Conservation (phyloP, 1,139 yeast species). For the Eremothecium coryli region DNA sequence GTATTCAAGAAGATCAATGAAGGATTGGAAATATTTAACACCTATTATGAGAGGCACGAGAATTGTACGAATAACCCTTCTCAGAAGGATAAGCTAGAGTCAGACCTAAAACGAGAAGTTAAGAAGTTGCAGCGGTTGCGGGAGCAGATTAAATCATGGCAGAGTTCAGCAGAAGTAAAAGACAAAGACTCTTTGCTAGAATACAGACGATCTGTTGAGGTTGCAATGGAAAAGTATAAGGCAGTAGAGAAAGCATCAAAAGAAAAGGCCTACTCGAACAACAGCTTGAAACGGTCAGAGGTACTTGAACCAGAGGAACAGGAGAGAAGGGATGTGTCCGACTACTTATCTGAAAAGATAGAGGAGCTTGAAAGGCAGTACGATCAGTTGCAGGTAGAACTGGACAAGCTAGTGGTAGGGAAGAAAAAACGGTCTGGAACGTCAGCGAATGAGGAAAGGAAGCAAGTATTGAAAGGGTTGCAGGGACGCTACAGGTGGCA, state of each 20-base stretch:
- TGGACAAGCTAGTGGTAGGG: conserved; percentile 36
- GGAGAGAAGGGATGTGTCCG: conserved; percentile 49
- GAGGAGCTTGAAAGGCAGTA: conserved; percentile 58
- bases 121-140: conserved; percentile 64
- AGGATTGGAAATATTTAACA: conserved; percentile 62
- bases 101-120: conserved; percentile 64
- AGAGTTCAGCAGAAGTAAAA: conserved; percentile 60
- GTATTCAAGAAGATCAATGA: conserved; percentile 71
- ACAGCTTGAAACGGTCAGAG: conserved; percentile 42
- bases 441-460: conserved; percentile 47
- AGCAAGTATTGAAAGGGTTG: conserved; percentile 37
- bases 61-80: conserved; percentile 50
- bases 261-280: conserved; percentile 66
- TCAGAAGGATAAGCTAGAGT: conserved; percentile 64
- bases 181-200: conserved; percentile 57
- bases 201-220: conserved; percentile 57
- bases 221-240: conserved; percentile 76
- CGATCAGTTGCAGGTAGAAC: conserved; percentile 53
- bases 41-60: conserved; percentile 60
- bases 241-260: conserved; percentile 67
- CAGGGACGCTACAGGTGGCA: conserved; percentile 46
- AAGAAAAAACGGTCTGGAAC: conserved; percentile 44
- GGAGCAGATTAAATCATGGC: conserved; percentile 74
- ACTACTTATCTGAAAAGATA: conserved; percentile 49
- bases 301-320: conserved; percentile 54